These are phyloP conservation scores for Aspergillus nidulans DNA, from an alignment of 495 filamentous ascomycete species.

Conservation along the genomic window DNA sequence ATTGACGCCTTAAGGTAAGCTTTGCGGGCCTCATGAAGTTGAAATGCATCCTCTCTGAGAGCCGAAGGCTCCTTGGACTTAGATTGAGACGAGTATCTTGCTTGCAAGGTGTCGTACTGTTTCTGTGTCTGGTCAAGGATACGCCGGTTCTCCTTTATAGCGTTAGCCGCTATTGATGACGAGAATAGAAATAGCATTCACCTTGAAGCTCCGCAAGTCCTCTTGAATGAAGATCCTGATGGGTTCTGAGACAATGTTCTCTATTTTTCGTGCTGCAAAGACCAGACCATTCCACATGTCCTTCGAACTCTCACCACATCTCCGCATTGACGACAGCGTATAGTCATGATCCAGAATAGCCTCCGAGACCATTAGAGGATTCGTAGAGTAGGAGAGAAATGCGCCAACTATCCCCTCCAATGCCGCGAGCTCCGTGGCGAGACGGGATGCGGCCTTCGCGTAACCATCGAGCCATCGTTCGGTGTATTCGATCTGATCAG, in stretches of 20 bases:
- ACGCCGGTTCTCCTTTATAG: constrained; percentile 65
- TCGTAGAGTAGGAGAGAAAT: constrained; percentile 68
- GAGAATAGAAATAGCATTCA: constrained; percentile 12
- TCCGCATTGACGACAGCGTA: constrained; percentile 77
- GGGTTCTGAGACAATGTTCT: constrained; percentile 72
- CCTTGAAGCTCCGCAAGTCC: constrained; percentile 67
- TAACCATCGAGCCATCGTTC: constrained; percentile 94
- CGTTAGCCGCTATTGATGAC: constrained; percentile 24
- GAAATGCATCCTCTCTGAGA: constrained; percentile 90
- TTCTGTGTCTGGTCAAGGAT: constrained; percentile 76
- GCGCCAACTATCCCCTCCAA: constrained; percentile 66
- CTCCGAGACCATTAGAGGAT: constrained; percentile 68
- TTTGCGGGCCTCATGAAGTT: constrained; percentile 89
- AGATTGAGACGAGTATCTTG: constrained; percentile 74
- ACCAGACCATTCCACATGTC: constrained; percentile 84
- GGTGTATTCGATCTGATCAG: constrained; percentile 84
- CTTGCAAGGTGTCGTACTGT: constrained; percentile 70
- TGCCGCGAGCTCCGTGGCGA: constrained; percentile 65
- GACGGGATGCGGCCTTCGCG: constrained; percentile 69
- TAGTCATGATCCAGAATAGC: constrained; percentile 92
- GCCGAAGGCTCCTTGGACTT: constrained; percentile 92
- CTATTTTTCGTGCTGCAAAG: constrained; percentile 65
- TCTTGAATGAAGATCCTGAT: constrained; percentile 68
- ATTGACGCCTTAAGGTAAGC: constrained; percentile 86
- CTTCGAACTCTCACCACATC: constrained; percentile 75